A percentile compares a stretch with the other conserved stretches of the same genome.
Evolutionary conservation across 768 basidiomycete genomes (phyloP).

Genomic region (Cytidiella melzeri): DNA sequence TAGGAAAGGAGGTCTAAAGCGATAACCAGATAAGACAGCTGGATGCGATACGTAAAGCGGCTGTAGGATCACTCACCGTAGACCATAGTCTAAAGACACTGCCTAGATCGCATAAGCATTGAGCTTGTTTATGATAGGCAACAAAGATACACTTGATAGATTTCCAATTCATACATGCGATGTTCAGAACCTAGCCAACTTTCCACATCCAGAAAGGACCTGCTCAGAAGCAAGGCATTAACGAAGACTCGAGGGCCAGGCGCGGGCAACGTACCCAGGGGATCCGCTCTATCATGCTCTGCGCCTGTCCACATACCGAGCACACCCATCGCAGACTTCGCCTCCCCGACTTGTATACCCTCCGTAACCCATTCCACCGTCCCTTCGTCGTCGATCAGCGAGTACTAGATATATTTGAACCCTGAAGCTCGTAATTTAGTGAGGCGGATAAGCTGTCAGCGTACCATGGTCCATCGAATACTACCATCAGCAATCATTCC

Average conservation of each 20-base stretch:
- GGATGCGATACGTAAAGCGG: too few species aligned
- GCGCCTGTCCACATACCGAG: conserved; percentile 54
- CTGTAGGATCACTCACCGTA: too few species aligned
- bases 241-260: not conserved
- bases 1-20: too few species aligned
- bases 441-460: too few species aligned
- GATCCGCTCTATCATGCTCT: conserved; percentile 38
- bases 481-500: conserved; percentile 43
- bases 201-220: conserved; percentile 42
- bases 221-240: conserved; percentile 8
- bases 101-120: too few species aligned
- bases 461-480: conserved; percentile 45
- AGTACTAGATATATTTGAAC: too few species aligned
- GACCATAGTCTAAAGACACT: too few species aligned
- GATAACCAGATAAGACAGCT: too few species aligned
- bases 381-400: conserved; percentile 22
- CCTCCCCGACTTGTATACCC: conserved; percentile 47
- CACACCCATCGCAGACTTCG: conserved; percentile 45
- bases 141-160: too few species aligned
- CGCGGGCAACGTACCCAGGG: conserved; percentile 30
- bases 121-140: too few species aligned
- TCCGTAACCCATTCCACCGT: conserved; percentile 46
- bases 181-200: conserved; percentile 27
- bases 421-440: not conserved
- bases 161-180: too few species aligned